These are phyloP conservation scores for Leccinellum luteum DNA, from an alignment of 768 basidiomycete genomes.

Conservation along the genomic window DNA sequence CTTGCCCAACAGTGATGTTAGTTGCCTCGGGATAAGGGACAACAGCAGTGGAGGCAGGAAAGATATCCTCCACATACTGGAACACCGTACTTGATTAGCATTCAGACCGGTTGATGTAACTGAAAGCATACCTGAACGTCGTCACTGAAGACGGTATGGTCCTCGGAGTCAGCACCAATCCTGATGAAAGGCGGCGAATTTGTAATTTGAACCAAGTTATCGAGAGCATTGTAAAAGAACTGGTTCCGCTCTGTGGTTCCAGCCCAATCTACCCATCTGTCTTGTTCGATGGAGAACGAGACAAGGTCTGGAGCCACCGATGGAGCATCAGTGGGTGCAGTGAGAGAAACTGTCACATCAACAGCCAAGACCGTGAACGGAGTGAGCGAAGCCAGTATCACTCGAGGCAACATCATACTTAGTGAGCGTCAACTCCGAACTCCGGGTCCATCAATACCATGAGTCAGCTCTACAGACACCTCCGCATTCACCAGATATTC, in stretches of 20 bases:
- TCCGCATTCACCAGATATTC: slow-evolving; percentile 87
- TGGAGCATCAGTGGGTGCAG: slow-evolving; percentile 35
- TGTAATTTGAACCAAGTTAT: slow-evolving; percentile 52
- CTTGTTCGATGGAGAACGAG: slow-evolving; percentile 69
- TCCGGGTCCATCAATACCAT: slow-evolving; percentile 42
- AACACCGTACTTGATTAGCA: not conserved
- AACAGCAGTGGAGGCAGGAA: slow-evolving; percentile 46
- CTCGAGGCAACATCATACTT: not conserved
- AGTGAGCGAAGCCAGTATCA: not conserved
- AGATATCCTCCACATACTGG: slow-evolving; percentile 46
- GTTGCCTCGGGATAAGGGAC: slow-evolving; percentile 68
- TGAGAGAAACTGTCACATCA: slow-evolving; percentile 41
- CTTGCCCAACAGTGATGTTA: slow-evolving; percentile 54
- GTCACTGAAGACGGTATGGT: slow-evolving; percentile 55
- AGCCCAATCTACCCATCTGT: slow-evolving; percentile 67
- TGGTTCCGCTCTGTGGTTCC: slow-evolving; percentile 50
- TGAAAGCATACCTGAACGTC: slow-evolving; percentile 39
- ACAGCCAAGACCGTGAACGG: slow-evolving; percentile 8
- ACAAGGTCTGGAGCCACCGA: slow-evolving; percentile 46
- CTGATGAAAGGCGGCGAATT: slow-evolving; percentile 55
- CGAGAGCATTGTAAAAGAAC: slow-evolving; percentile 59
- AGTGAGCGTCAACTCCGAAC: too few relatives aligned
- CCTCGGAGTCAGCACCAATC: slow-evolving; percentile 56
- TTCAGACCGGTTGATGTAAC: not conserved
- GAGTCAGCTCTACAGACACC: slow-evolving; percentile 81